phyloP scores from a whole-genome alignment of 164 flowering plant species.

The Cinnamomum chago region DNA sequence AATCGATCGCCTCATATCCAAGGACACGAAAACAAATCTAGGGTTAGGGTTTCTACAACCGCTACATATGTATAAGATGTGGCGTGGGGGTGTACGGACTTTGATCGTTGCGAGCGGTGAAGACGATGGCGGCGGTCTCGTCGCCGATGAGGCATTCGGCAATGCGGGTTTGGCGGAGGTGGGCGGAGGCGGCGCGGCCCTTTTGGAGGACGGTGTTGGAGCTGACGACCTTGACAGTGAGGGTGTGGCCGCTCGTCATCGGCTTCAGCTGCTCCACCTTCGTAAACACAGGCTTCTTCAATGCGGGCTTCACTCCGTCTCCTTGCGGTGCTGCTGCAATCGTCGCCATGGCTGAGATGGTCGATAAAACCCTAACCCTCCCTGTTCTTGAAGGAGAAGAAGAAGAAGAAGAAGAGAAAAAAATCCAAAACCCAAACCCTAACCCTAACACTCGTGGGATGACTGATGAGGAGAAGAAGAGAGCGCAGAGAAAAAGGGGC shows the following conservation, averaged over 20 bases:
- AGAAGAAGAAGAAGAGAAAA: background rate
- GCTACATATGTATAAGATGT: background rate
- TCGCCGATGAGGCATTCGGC: constrained; percentile 61
- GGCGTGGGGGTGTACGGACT: constrained; percentile 19
- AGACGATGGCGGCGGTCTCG: constrained; percentile 49
- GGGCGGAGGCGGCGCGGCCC: constrained; percentile 30
- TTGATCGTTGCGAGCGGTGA: constrained; percentile 65
- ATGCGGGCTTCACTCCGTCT: constrained; percentile 23
- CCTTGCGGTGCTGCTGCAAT: constrained; percentile 5
- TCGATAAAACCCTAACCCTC: background rate
- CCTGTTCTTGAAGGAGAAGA: background rate
- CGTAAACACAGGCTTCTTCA: constrained; percentile 50
- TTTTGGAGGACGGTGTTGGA: constrained; percentile 41
- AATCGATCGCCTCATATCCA: background rate
- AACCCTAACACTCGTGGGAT: too few species aligned
- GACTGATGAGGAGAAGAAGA: too few species aligned
- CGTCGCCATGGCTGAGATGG: constrained; percentile 13
- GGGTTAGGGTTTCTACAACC: background rate
- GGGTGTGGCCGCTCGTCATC: constrained; percentile 48
- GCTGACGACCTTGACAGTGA: constrained; percentile 39
- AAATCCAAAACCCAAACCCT: too few species aligned
- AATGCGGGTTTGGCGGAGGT: constrained; percentile 28
- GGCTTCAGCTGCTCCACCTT: constrained; percentile 55
- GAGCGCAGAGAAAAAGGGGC: too few species aligned
- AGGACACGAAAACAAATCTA: background rate